A percentile compares a stretch with the other conserved stretches of the same genome.
Evolutionary conservation across 768 basidiomycete genomes (phyloP).

Genomic region (Lanmaoa rubissima): DNA sequence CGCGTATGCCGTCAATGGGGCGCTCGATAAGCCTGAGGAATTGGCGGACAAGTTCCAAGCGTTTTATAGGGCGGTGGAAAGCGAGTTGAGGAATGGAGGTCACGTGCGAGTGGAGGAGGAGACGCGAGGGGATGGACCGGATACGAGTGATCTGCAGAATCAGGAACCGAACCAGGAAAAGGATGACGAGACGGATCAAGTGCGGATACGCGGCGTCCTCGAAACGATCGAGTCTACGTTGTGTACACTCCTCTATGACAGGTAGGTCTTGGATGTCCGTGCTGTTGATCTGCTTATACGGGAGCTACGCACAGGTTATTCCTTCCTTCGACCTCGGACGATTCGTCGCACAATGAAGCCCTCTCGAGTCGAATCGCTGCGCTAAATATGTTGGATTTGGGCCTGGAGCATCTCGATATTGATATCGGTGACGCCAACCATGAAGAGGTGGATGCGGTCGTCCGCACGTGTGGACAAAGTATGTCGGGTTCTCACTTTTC

Average conservation of each 20-base stretch:
- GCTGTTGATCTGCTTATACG: background rate
- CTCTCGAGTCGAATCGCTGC: conserved; percentile 88
- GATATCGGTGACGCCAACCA: conserved; percentile 56
- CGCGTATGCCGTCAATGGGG: conserved; percentile 40
- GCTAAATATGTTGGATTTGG: conserved; percentile 86
- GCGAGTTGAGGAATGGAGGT: conserved; percentile 47
- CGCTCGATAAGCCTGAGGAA: conserved; percentile 49
- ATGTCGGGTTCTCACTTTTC: conserved; percentile 25
- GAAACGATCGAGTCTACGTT: conserved; percentile 74
- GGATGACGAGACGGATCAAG: conserved; percentile 37
- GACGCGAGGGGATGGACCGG: background rate
- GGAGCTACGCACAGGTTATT: conserved; percentile 55
- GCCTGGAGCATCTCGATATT: conserved; percentile 86
- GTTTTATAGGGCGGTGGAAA: conserved; percentile 67
- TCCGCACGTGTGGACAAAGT: conserved; percentile 79
- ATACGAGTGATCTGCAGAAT: conserved; percentile 17
- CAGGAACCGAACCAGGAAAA: conserved; percentile 4
- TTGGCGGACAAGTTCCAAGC: conserved; percentile 58
- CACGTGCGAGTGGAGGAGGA: conserved; percentile 12
- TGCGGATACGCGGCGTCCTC: conserved; percentile 55
- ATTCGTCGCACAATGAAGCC: conserved; percentile 86
- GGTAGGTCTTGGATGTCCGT: conserved; percentile 39
- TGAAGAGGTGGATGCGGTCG: conserved; percentile 56
- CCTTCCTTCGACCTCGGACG: conserved; percentile 69
- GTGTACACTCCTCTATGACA: conserved; percentile 78